These are phyloP conservation scores for Heritiera fomes DNA, from an alignment of 345 rosid genomes.

Conservation along the genomic window DNA sequence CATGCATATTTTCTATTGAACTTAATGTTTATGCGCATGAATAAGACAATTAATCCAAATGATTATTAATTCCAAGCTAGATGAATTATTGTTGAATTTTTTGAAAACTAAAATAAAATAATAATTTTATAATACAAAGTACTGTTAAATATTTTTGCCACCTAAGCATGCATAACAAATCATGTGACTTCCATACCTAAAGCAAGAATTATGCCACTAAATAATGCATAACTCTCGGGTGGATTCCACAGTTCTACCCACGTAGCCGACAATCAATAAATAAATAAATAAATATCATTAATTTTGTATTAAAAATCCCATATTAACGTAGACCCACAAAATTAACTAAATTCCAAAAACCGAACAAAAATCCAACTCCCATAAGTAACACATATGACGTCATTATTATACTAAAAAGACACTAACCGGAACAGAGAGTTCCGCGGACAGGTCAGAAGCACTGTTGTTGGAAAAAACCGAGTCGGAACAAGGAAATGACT, in stretches of 20 bases:
- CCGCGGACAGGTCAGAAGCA: conserved; percentile 67
- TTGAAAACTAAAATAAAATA: too few species aligned
- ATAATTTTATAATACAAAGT: background rate
- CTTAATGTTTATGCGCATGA: too few species aligned
- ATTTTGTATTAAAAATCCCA: conserved; percentile 15
- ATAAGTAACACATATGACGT: conserved; percentile 17
- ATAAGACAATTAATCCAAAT: too few species aligned
- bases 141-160: background rate
- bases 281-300: too few species aligned
- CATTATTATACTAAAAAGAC: background rate
- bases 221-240: conserved; percentile 11
- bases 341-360: background rate
- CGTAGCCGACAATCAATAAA: conserved; percentile 34
- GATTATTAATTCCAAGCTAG: too few species aligned
- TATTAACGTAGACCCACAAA: background rate
- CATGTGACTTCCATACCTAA: conserved; percentile 44
- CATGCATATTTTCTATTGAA: too few species aligned
- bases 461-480: conserved; percentile 58
- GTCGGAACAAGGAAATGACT: conserved; percentile 61
- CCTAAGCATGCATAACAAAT: background rate
- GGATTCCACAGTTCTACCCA: conserved; percentile 23
- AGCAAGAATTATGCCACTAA: conserved; percentile 24
- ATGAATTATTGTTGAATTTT: too few species aligned
- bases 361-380: background rate
- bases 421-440: conserved; percentile 90